Conservation (phyloP, 208 protist genomes). For the Crithidia expoeki region DNA sequence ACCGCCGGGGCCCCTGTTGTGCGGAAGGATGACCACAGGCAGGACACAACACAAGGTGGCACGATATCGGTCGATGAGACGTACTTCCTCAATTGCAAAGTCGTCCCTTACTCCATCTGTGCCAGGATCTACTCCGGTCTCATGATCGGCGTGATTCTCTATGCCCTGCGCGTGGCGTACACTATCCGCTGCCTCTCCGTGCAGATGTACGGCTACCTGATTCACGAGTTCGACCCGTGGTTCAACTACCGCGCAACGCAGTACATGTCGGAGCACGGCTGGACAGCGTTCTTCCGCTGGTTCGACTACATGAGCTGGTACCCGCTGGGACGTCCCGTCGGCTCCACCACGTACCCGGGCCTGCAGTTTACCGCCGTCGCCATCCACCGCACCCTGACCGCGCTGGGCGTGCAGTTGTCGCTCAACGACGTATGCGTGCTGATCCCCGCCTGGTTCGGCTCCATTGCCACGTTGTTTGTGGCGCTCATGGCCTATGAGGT, state of each 20-base stretch:
- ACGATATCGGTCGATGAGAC: conserved; percentile 6
- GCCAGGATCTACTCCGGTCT: conserved; percentile 13
- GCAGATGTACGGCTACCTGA: conserved; percentile 18
- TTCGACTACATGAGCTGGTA: conserved; percentile 98
- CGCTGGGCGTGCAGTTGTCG: conserved; percentile 75
- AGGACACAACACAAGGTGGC: background rate
- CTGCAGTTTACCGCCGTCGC: conserved; percentile 96
- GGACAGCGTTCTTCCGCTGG: conserved; percentile 98
- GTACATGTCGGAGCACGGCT: conserved; percentile 93
- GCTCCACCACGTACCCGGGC: conserved; percentile 98
- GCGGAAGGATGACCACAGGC: background rate
- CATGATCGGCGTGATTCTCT: conserved; percentile 23
- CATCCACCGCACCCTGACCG: conserved; percentile 90
- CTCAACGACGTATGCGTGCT: conserved; percentile 97
- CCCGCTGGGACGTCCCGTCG: conserved; percentile 97
- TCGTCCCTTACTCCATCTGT: conserved; percentile 21
- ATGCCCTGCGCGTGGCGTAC: conserved; percentile 28
- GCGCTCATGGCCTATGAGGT: conserved; percentile 82
- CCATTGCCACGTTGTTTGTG: conserved; percentile 89
- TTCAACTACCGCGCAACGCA: conserved; percentile 94
- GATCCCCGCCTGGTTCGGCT: conserved; percentile 94
- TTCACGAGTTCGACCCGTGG: conserved; percentile 94
- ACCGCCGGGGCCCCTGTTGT: background rate
- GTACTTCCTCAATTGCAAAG: conserved; percentile 24
- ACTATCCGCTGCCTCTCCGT: conserved; percentile 19